phyloP scores from a whole-genome alignment of 805 yeast genomes.

The Suhomyces faveliae region DNA sequence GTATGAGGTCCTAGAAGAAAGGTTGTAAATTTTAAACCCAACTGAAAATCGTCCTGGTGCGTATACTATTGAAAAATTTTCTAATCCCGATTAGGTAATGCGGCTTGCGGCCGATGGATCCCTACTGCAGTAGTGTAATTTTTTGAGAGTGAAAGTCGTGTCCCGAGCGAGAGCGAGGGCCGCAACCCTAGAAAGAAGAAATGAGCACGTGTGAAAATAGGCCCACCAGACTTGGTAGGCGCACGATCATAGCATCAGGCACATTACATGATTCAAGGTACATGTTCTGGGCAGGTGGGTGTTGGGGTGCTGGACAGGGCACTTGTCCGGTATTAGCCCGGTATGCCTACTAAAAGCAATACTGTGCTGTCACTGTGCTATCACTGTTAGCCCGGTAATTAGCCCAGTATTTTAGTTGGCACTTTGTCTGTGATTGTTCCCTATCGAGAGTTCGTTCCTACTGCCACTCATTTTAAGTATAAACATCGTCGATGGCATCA shows the following conservation, averaged over 20 bases:
- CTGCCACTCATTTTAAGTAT: background rate
- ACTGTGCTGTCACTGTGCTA: background rate
- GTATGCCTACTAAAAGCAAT: background rate
- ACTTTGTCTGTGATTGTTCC: background rate
- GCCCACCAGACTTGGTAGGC: background rate
- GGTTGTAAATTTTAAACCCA: slow-evolving; percentile 3
- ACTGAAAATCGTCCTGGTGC: slow-evolving; percentile 1
- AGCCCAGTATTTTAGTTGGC: too few relatives aligned
- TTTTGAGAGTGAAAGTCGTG: background rate
- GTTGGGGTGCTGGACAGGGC: background rate
- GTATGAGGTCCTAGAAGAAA: slow-evolving; percentile 17
- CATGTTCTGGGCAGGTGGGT: background rate
- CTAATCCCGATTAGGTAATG: background rate
- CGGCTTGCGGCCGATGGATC: slow-evolving; percentile 2
- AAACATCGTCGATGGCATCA: background rate
- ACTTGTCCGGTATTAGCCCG: background rate
- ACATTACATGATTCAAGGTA: background rate
- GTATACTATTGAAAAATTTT: slow-evolving; percentile 3
- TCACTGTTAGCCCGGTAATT: background rate
- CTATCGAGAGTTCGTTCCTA: too few relatives aligned
- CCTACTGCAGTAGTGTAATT: background rate
- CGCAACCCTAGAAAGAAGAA: background rate
- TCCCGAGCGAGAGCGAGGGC: background rate
- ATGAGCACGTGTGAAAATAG: background rate
- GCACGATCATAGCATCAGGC: background rate